Conservation (phyloP, 2,329 filamentous ascomycete genomes). For the Xylariaceae sp. region DNA sequence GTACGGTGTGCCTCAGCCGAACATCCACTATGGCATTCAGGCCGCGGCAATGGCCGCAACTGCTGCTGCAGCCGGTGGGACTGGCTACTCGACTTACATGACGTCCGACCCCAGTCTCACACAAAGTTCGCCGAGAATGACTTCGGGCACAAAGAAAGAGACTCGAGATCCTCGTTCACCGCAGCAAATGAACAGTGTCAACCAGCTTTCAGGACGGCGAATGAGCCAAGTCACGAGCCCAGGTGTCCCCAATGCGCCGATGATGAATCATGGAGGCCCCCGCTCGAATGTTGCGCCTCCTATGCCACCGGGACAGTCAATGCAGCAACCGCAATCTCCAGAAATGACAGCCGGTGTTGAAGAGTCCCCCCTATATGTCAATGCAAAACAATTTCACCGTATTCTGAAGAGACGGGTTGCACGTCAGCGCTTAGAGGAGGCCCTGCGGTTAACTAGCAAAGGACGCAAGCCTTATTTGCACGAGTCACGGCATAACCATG, state of each 20-base stretch:
- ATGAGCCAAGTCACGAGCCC: slow-evolving; percentile 82
- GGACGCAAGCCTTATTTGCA: slow-evolving; percentile 96
- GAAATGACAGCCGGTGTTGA: slow-evolving; percentile 79
- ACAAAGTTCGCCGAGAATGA: slow-evolving; percentile 80
- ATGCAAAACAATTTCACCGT: slow-evolving; percentile 97
- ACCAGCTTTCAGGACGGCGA: slow-evolving; percentile 67
- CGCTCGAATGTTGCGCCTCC: slow-evolving; percentile 62
- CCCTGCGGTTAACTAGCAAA: slow-evolving; percentile 89
- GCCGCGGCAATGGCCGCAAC: slow-evolving; percentile 92
- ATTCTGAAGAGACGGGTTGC: slow-evolving; percentile 95
- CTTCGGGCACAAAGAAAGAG: slow-evolving; percentile 72
- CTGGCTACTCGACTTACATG: slow-evolving; percentile 70
- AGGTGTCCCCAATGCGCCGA: slow-evolving; percentile 73
- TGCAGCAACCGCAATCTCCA: slow-evolving; percentile 75
- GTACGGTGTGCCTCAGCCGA: slow-evolving; percentile 75
- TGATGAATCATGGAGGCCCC: slow-evolving; percentile 71
- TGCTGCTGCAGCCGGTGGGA: slow-evolving; percentile 85
- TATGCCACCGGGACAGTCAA: slow-evolving; percentile 67
- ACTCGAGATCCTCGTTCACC: slow-evolving; percentile 77
- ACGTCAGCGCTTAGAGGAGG: slow-evolving; percentile 91
- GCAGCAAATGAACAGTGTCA: slow-evolving; percentile 69
- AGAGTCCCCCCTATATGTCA: slow-evolving; percentile 95
- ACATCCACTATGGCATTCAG: slow-evolving; percentile 86
- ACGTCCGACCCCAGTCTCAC: slow-evolving; percentile 71
- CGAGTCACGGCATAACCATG: slow-evolving; percentile 96